Evolutionary conservation across 2,329 filamentous ascomycete genomes (phyloP).

Genomic region (Cercospora berteroae): DNA sequence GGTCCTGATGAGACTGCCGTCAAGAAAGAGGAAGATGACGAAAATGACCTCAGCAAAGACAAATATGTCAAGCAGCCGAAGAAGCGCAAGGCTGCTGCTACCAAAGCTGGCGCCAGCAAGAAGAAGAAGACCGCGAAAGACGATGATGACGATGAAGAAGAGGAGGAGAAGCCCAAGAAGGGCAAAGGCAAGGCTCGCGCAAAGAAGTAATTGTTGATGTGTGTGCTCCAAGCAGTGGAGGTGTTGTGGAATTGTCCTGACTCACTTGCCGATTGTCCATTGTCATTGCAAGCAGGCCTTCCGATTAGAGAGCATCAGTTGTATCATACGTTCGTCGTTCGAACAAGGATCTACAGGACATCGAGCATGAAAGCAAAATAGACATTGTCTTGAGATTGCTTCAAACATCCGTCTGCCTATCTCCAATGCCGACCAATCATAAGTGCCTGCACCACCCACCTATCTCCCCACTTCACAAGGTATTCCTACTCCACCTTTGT

Average conservation of each 20-base stretch:
- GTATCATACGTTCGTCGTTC: background rate
- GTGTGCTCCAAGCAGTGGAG: background rate
- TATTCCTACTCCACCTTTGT: background rate
- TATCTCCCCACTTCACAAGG: slow-evolving; percentile 1
- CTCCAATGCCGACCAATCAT: background rate
- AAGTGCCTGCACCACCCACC: background rate
- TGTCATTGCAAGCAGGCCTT: background rate
- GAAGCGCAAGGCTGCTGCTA: slow-evolving; percentile 55
- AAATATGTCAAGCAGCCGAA: slow-evolving; percentile 96
- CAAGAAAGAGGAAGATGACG: slow-evolving; percentile 56
- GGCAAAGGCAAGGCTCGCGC: slow-evolving; percentile 43
- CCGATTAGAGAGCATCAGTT: background rate
- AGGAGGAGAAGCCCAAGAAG: slow-evolving; percentile 40
- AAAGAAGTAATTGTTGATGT: slow-evolving; percentile 22
- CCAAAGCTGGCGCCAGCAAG: slow-evolving; percentile 51
- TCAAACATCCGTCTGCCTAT: background rate
- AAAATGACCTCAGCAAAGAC: slow-evolving; percentile 85
- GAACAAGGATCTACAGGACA: background rate
- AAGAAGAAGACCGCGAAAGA: slow-evolving; percentile 70
- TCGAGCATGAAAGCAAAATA: background rate
- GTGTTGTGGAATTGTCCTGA: background rate
- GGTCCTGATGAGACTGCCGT: slow-evolving; percentile 44
- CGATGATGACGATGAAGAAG: slow-evolving; percentile 42
- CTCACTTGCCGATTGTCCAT: background rate
- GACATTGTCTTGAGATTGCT: background rate